phyloP scores from a whole-genome alignment of 2,329 filamentous ascomycete species.

The Akanthomyces dipterigenus region DNA sequence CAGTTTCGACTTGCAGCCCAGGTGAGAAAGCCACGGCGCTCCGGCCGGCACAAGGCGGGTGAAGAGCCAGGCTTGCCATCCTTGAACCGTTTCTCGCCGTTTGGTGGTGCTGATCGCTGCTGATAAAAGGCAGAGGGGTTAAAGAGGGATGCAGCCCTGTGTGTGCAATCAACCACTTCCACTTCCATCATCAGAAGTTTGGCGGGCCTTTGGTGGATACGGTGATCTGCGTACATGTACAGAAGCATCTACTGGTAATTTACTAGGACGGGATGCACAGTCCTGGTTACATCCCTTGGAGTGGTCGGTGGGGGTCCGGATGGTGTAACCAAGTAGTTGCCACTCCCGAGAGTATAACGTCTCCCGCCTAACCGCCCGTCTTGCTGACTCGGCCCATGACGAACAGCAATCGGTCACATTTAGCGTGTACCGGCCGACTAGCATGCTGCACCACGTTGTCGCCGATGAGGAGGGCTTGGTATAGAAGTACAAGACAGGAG shows the following conservation, averaged over 20 bases:
- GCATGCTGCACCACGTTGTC: too few species aligned
- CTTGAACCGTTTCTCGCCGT: too few species aligned
- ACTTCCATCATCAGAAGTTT: neutral
- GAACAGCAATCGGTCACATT: neutral
- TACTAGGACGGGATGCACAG: neutral
- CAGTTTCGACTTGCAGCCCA: neutral
- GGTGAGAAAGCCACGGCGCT: neutral
- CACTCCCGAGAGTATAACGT: neutral
- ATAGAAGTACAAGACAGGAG: too few species aligned
- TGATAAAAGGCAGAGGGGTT: neutral
- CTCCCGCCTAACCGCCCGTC: too few species aligned
- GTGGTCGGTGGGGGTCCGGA: neutral
- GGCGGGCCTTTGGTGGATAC: neutral
- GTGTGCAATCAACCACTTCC: neutral
- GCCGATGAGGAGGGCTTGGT: too few species aligned
- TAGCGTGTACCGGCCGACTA: too few species aligned
- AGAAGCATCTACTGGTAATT: neutral
- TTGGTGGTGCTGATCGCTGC: neutral
- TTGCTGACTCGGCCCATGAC: neutral
- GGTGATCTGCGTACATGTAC: neutral
- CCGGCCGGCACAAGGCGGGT: neutral
- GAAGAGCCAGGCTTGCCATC: neutral
- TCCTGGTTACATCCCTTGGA: neutral
- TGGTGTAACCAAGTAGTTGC: neutral
- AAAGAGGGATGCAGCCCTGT: neutral